Percentiles rank a stretch among this genome's conserved stretches.
phyloP scores from a whole-genome alignment of 2,329 filamentous ascomycete genomes.

The Diaporthe humulicola region DNA sequence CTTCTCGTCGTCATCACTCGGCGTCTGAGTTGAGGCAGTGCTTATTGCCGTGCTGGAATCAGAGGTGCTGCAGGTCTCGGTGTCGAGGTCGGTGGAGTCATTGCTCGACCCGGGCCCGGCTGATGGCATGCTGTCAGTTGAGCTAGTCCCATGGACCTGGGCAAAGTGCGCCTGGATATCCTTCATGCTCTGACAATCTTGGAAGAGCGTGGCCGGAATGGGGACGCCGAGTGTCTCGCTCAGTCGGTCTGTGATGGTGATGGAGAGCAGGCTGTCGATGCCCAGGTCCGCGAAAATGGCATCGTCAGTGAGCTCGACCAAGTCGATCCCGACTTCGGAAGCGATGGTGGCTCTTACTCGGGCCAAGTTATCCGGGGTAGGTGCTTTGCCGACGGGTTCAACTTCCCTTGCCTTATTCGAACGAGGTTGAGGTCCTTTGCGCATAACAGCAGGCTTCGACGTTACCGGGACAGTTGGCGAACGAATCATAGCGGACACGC shows the following conservation, averaged over 20 bases:
- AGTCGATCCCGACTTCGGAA: conserved; percentile 40
- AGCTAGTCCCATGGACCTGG: neutral
- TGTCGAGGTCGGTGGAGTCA: neutral
- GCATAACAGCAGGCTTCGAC: neutral
- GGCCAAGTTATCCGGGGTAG: neutral
- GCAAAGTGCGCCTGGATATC: neutral
- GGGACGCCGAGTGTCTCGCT: conserved; percentile 41
- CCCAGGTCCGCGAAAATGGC: conserved; percentile 46
- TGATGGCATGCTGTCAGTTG: neutral
- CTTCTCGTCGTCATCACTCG: neutral
- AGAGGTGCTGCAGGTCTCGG: neutral
- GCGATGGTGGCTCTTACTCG: conserved; percentile 31
- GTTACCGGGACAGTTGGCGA: conserved; percentile 22
- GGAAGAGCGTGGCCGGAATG: conserved; percentile 33
- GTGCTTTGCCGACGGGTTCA: neutral
- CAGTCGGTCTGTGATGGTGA: conserved; percentile 41
- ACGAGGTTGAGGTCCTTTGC: neutral
- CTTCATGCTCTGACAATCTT: conserved; percentile 47
- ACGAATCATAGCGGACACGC: conserved; percentile 5
- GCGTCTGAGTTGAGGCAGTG: neutral
- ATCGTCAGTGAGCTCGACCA: conserved; percentile 40
- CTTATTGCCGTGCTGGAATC: neutral
- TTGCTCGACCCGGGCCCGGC: neutral
- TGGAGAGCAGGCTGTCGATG: conserved; percentile 48
- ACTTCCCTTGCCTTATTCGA: neutral